These are phyloP conservation scores for Annulohypoxylon truncatum DNA, from an alignment of 2,329 filamentous ascomycete species.

Conservation along the genomic window DNA sequence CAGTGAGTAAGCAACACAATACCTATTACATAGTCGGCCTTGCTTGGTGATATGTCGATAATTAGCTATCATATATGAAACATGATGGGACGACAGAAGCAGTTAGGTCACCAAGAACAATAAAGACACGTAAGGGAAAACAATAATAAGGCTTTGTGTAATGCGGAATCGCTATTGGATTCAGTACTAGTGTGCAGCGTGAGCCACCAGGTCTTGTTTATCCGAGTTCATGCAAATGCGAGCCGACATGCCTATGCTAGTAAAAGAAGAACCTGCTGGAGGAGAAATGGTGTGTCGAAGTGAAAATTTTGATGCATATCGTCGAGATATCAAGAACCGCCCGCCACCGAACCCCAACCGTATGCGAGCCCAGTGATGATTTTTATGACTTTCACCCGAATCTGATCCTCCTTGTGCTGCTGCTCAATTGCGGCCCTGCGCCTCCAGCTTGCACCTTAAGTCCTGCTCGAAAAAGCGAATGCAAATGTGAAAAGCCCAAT, in stretches of 20 bases:
- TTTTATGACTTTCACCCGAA: conserved; percentile 28
- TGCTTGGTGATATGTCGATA: conserved; percentile 10
- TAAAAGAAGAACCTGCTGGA: conserved; percentile 37
- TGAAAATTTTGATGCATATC: conserved; percentile 35
- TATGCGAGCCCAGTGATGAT: conserved; percentile 23
- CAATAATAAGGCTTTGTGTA: conserved; percentile 18
- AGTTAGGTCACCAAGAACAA: conserved; percentile 7
- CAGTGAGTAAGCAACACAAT: conserved; percentile 19
- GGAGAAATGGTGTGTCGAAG: conserved; percentile 28
- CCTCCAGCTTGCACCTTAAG: conserved; percentile 38
- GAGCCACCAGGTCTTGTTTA: conserved; percentile 48
- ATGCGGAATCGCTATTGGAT: conserved; percentile 33
- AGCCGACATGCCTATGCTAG: conserved; percentile 42
- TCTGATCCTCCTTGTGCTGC: conserved; percentile 40
- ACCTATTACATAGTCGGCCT: background rate
- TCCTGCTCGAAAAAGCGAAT: conserved; percentile 41
- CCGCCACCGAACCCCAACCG: conserved; percentile 28
- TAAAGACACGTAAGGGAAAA: conserved; percentile 4
- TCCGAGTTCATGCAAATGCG: conserved; percentile 44
- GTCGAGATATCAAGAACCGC: conserved; percentile 35
- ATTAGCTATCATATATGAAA: conserved; percentile 10
- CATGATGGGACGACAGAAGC: conserved; percentile 1
- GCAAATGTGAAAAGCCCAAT: conserved; percentile 34
- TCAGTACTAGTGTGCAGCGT: conserved; percentile 43
- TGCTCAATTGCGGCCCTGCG: conserved; percentile 40